Conservation (phyloP, 805 yeast species). For the Lipomyces starkeyi region DNA sequence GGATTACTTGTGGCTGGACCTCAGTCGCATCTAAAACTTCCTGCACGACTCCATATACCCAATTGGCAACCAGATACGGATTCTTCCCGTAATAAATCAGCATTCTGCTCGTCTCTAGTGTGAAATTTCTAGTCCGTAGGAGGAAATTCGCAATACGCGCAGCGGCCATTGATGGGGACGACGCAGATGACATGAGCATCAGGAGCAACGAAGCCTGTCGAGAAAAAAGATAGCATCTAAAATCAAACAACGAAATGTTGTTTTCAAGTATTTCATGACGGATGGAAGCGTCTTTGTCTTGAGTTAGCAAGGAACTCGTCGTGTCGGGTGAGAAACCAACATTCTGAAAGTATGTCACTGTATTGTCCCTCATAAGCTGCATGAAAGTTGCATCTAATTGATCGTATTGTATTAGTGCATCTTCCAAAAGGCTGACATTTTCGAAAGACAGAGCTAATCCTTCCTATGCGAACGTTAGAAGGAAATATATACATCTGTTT, state of each 20-base stretch:
- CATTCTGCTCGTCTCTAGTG: conserved; percentile 49
- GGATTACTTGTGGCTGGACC: conserved; percentile 40
- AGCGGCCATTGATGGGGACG: conserved; percentile 44
- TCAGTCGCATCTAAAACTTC: conserved; percentile 48
- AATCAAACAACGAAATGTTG: conserved; percentile 49
- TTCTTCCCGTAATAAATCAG: conserved; percentile 39
- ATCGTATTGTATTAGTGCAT: conserved; percentile 61
- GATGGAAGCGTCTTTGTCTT: conserved; percentile 37
- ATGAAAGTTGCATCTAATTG: conserved; percentile 50
- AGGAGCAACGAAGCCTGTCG: conserved; percentile 47
- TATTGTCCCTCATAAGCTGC: conserved; percentile 37
- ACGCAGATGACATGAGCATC: conserved; percentile 41
- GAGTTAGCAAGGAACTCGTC: conserved; percentile 34
- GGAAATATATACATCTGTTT: not conserved
- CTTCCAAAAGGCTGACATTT: conserved; percentile 64
- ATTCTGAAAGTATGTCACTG: conserved; percentile 44
- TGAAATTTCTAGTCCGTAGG: conserved; percentile 47
- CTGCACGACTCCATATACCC: conserved; percentile 51
- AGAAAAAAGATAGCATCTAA: conserved; percentile 47
- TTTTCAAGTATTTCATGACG: conserved; percentile 46
- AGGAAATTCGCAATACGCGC: conserved; percentile 45
- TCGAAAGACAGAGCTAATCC: conserved; percentile 59
- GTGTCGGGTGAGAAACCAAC: conserved; percentile 42
- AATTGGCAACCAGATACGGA: conserved; percentile 41
- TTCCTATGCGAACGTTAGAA: conserved; percentile 42